phyloP scores from a whole-genome alignment of 495 filamentous ascomycete species.

The Cryomyces minteri region DNA sequence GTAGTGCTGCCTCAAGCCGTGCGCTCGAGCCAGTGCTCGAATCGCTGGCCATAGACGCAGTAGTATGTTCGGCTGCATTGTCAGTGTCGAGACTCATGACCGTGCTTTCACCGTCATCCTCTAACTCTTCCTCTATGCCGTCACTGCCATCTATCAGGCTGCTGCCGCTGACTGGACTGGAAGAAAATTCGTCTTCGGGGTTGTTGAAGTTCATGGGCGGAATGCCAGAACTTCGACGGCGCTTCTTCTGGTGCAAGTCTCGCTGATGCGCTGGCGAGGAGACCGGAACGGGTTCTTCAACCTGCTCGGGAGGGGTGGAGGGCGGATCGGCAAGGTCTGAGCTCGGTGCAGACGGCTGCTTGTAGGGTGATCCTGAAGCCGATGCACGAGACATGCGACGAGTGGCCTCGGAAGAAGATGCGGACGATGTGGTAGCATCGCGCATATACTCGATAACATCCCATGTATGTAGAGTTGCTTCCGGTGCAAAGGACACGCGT shows the following conservation, averaged over 20 bases:
- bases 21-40: slow-evolving; percentile 45
- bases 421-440: slow-evolving; percentile 71
- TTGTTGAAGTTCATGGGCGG: slow-evolving; percentile 41
- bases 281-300: slow-evolving; percentile 31
- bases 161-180: slow-evolving; percentile 59
- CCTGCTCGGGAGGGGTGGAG: slow-evolving; percentile 42
- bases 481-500: slow-evolving; percentile 90
- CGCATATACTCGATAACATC: slow-evolving; percentile 82
- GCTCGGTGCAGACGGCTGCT: slow-evolving; percentile 16
- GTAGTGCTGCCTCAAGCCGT: slow-evolving; percentile 57
- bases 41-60: slow-evolving; percentile 15
- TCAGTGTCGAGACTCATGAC: slow-evolving; percentile 13
- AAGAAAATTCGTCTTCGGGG: slow-evolving; percentile 46
- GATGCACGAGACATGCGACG: slow-evolving; percentile 47
- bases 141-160: slow-evolving; percentile 16
- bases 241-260: slow-evolving; percentile 45
- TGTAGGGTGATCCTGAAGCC: slow-evolving; percentile 3
- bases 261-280: slow-evolving; percentile 53
- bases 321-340: slow-evolving; percentile 41
- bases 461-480: slow-evolving; percentile 95
- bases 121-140: background rate
- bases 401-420: slow-evolving; percentile 50
- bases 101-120: slow-evolving; percentile 13
- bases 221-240: slow-evolving; percentile 45
- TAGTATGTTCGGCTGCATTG: slow-evolving; percentile 3